Evolutionary conservation across 176 grass and related monocot species (phyloP).

Genomic region (Phoenix roebelenii): DNA sequence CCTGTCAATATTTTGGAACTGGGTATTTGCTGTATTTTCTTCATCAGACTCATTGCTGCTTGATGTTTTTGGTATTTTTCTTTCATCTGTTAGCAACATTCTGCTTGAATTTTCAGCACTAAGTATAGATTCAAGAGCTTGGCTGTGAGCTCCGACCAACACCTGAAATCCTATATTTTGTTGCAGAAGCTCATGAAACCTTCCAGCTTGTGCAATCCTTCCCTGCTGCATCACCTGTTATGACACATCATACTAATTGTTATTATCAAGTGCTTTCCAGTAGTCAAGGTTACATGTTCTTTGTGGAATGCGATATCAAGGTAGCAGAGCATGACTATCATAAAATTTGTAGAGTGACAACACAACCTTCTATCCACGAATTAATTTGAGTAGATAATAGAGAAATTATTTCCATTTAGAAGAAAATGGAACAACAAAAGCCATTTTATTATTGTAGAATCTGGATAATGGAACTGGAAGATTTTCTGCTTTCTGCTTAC

Average conservation of each 20-base stretch:
- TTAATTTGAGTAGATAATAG: no score
- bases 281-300: no score
- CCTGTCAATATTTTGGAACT: conserved; percentile 59
- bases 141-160: conserved; percentile 84
- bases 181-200: conserved; percentile 71
- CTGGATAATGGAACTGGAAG: neutral
- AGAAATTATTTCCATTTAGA: no score
- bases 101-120: conserved; percentile 83
- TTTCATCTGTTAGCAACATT: conserved; percentile 21
- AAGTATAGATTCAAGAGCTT: conserved; percentile 77
- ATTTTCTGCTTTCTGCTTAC: conserved; percentile 29
- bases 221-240: conserved; percentile 94
- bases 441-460: no score
- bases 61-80: conserved; percentile 28
- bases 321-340: no score
- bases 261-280: no score
- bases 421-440: no score
- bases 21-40: conserved; percentile 35
- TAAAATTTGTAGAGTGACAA: no score
- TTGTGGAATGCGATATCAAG: no score
- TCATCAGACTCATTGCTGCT: conserved; percentile 29
- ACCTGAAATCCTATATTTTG: conserved; percentile 84
- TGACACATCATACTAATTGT: conserved; percentile 7
- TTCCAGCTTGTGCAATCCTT: conserved; percentile 68
- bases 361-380: no score